Conservation (phyloP, 2,329 filamentous ascomycete species). For the Colletotrichum lindemuthianum region DNA sequence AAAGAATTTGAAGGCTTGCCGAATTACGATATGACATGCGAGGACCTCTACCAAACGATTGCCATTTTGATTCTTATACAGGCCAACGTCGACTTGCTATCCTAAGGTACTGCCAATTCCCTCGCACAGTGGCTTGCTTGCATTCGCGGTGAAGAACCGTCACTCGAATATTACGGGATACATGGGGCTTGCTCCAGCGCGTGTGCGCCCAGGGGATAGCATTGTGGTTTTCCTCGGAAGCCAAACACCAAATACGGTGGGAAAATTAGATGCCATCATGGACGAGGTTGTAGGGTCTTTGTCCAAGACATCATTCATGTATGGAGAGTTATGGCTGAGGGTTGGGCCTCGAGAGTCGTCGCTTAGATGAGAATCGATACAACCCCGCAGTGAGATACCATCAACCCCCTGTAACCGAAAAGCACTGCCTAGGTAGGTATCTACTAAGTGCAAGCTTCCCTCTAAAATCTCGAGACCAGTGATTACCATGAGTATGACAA, state of each 20-base stretch:
- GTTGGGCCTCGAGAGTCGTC: background rate
- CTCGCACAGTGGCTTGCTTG: no score
- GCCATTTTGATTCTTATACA: constrained; percentile 6
- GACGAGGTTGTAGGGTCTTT: constrained; percentile 11
- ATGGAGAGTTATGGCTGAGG: constrained; percentile 18
- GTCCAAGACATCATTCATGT: constrained; percentile 30
- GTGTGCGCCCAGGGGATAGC: background rate
- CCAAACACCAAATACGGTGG: constrained; percentile 28
- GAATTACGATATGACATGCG: constrained; percentile 13
- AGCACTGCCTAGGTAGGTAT: no score
- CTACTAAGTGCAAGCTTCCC: no score
- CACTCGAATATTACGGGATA: constrained; percentile 17
- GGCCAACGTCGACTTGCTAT: constrained; percentile 11
- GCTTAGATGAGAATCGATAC: background rate
- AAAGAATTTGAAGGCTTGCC: constrained; percentile 19
- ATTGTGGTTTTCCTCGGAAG: constrained; percentile 28
- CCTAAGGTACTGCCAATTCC: constrained; percentile 8
- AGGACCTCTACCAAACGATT: constrained; percentile 16
- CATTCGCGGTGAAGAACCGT: constrained; percentile 9
- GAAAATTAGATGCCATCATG: background rate
- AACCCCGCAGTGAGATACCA: background rate
- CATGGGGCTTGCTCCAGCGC: constrained; percentile 25
- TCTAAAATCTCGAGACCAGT: background rate
- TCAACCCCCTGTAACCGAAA: background rate
- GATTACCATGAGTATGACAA: background rate